A percentile compares a stretch with the other conserved stretches of the same genome.
phyloP scores from a whole-genome alignment of 306 rosid genomes.

The Dryas octopetala region DNA sequence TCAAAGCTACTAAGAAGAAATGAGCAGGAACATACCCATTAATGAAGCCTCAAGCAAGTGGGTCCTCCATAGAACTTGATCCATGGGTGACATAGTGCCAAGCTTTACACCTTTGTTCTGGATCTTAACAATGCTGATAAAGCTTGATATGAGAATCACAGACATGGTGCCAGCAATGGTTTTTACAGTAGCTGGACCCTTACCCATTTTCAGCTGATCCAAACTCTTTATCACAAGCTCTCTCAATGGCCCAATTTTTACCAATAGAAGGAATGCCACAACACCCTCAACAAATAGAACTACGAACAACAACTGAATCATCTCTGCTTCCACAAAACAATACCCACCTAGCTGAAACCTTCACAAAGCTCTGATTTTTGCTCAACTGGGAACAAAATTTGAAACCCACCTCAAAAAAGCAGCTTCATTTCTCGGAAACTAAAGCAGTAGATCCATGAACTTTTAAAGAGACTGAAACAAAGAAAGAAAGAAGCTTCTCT shows the following conservation, averaged over 20 bases:
- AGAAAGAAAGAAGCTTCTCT: slow-evolving; percentile 19
- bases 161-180: slow-evolving; percentile 93
- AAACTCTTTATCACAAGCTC: slow-evolving; percentile 84
- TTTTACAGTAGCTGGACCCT: slow-evolving; percentile 79
- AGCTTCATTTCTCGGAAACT: slow-evolving; percentile 13
- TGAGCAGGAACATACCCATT: slow-evolving; percentile 51
- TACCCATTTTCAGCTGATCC: slow-evolving; percentile 86
- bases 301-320: slow-evolving; percentile 86
- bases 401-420: slow-evolving; percentile 14
- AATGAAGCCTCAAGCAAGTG: slow-evolving; percentile 95
- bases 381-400: slow-evolving; percentile 15
- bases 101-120: slow-evolving; percentile 96
- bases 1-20: slow-evolving; percentile 13
- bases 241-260: slow-evolving; percentile 85
- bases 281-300: slow-evolving; percentile 75
- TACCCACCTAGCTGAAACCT: slow-evolving; percentile 12
- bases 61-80: slow-evolving; percentile 97
- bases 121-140: slow-evolving; percentile 87
- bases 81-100: slow-evolving; percentile 98
- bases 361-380: slow-evolving; percentile 24
- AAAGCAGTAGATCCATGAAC: slow-evolving; percentile 8
- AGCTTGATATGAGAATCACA: slow-evolving; percentile 78
- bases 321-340: slow-evolving; percentile 31
- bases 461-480: neutral
- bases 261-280: slow-evolving; percentile 64